Base-by-base conservation (phyloP, 768 basidiomycete genomes). In the Rhizopogon roseolus region DNA sequence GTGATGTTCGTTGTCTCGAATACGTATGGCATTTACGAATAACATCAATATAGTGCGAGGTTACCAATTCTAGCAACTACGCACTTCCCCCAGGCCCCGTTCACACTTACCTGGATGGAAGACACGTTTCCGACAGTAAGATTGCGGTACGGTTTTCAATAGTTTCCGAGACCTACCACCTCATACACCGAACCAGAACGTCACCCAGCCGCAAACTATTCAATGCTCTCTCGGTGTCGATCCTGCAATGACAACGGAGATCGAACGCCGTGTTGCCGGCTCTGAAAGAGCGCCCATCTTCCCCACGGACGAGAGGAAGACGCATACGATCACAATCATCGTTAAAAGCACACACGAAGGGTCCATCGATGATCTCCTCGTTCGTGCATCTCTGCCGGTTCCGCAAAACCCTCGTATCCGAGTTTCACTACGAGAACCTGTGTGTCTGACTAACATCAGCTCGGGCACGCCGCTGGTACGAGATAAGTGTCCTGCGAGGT, bases 321-420 rank as follows among this genome's bases (percentile, higher is more conserved):
- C 50, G 28, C 60, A 61, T 50, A 63, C 64, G 16, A 57, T 53
- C 16, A 54, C 50, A 5, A 58, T 53, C 7, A 38, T 54, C 42
- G 41, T 64, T 19, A 54, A 62, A 10, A 65, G 57, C 13, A 55
- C 56, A 3, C 61, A 58, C 25, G n/a, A 40, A 4, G 49, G 56
- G 5, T 38, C 43, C 4, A 50, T 64, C 13, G 29, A 42, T 16
- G 52, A 62, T 0, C 41, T 61, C 8, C 8, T 70, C 43, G 57
- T 70, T 36, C 65, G 68, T 37, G 62, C 60, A 38, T 49, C 63
- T 2, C 54, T 71, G 10, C 68, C 68, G 6, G 42, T 67, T n/a
- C 58, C 66, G 7, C 32, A 59, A 2, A 62, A 71, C 49, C 54
- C 62, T n/a, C 56, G 61, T 5, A 54, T 72, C 41, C 66, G 66